Evolutionary conservation across 2,329 filamentous ascomycete species (phyloP), one percentile per base, ranked within the genome.

Genomic region (Alternaria sp.): DNA sequence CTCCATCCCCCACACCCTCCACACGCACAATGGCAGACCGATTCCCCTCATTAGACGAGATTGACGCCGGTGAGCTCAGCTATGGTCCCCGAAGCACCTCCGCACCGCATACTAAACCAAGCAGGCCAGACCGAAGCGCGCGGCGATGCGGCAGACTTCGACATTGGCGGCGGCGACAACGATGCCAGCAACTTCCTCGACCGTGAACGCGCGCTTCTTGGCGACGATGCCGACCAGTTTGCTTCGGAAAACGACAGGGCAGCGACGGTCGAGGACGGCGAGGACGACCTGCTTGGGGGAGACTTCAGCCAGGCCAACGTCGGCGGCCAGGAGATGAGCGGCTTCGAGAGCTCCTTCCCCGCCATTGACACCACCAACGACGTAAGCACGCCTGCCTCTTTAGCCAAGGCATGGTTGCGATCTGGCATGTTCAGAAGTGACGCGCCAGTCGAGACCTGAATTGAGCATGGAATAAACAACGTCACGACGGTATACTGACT

Each of bases 221-320:
- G 96, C 69, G 96, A 97, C 67, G 96, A 98, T 80, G 96, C 96
- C 64, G 88, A 93, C 73, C 92, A 94, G 83, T 99, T 99, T 81
- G 86, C 91, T 67, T 91, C 92, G 30, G 86, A 89, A 65, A 89
- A 90, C 76, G 93, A 97, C 80, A 84, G 84, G 78, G 84, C 86
- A 62, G 86, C 86, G 60, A 88, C 88, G 44, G 87, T 86, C 68
- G 89, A 91, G 72, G 84, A 88, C 49, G 82, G 83, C 57, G 89
- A 90, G 67, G 91, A 92, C 69, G 89, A 96, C 75, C 84, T 97
- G 62, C 86, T 94, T 55, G 89, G 88, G 52, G 90, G 85, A 67
- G 86, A 82, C 59, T 81, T 83, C 65, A 73, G 81, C 79, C 70
- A 80, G 78, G 69, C 83, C 60, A 74, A 78, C 63, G 70, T 70